Conservation (phyloP, 2,329 filamentous ascomycete species). For the Talaromyces sp. region DNA sequence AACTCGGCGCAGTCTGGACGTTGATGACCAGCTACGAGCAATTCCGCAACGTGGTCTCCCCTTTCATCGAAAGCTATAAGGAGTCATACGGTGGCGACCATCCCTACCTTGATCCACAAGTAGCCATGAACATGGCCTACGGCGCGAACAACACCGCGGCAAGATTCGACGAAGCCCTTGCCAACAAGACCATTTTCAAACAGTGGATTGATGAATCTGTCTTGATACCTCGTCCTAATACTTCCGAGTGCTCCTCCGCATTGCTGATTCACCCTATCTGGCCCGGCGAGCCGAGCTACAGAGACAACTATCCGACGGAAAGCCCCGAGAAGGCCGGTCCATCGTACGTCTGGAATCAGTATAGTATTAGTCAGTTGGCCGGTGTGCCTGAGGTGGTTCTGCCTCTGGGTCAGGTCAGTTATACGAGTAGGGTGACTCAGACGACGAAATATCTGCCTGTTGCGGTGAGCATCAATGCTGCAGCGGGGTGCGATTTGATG, state of each 20-base stretch:
- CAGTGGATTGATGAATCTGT: neutral
- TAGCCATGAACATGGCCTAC: neutral
- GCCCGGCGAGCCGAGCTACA: neutral
- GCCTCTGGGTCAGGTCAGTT: slow-evolving; percentile 2
- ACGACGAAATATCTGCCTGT: slow-evolving; percentile 1
- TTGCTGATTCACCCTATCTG: slow-evolving; percentile 6
- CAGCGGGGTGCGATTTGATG: neutral
- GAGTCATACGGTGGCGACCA: neutral
- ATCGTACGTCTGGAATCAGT: slow-evolving; percentile 4
- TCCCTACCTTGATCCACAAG: neutral
- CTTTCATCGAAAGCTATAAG: neutral
- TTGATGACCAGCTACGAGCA: slow-evolving; percentile 1
- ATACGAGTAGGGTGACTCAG: neutral
- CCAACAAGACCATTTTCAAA: neutral
- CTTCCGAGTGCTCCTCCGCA: slow-evolving; percentile 6
- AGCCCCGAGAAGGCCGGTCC: neutral
- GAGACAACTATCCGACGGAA: neutral
- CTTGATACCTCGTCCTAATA: neutral
- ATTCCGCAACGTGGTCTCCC: neutral
- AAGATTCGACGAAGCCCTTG: neutral
- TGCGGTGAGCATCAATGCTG: slow-evolving; percentile 1
- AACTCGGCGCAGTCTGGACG: neutral
- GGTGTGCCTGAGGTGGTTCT: slow-evolving; percentile 3
- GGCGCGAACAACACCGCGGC: neutral
- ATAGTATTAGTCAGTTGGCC: slow-evolving; percentile 1